These are phyloP conservation scores for Fusarium domesticum DNA, from an alignment of 2,329 filamentous ascomycete species.

Conservation along the genomic window DNA sequence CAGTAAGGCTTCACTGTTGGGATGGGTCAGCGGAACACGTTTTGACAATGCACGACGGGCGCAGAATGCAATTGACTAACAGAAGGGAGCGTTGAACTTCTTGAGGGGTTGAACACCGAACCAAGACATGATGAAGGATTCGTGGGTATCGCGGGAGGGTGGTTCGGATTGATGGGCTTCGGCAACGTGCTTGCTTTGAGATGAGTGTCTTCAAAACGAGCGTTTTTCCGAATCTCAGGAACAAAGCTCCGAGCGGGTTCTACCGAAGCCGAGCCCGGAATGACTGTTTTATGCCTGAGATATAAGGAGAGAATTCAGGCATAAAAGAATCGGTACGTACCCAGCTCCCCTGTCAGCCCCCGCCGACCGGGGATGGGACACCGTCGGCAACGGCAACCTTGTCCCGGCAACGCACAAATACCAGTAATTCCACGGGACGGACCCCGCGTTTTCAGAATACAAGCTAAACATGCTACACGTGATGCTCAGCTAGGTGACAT, in stretches of 20 bases:
- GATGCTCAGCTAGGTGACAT: constrained; percentile 26
- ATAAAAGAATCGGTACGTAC: constrained; percentile 14
- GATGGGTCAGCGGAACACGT: constrained; percentile 30
- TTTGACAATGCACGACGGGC: constrained; percentile 13
- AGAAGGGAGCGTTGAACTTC: constrained; percentile 76
- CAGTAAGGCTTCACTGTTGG: constrained; percentile 78
- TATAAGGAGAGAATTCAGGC: constrained; percentile 6
- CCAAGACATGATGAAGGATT: constrained; percentile 66
- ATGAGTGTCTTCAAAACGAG: constrained; percentile 39
- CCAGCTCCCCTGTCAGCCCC: neutral
- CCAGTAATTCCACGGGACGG: constrained; percentile 21
- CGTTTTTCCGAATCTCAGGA: constrained; percentile 37
- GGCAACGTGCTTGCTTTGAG: constrained; percentile 29
- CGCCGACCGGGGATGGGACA: no score
- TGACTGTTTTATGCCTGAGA: constrained; percentile 28
- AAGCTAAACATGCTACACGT: constrained; percentile 27
- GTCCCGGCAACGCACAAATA: constrained; percentile 16
- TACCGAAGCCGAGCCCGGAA: constrained; percentile 34
- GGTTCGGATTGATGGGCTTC: constrained; percentile 36
- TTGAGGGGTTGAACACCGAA: constrained; percentile 65
- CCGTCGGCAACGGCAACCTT: no score
- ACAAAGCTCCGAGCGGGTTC: constrained; percentile 35
- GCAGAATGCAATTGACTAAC: constrained; percentile 56
- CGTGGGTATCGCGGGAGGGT: constrained; percentile 36
- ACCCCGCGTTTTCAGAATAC: constrained; percentile 28